These are phyloP conservation scores for Pleurotus eryngii DNA, from an alignment of 768 basidiomycete species.

Conservation along the genomic window DNA sequence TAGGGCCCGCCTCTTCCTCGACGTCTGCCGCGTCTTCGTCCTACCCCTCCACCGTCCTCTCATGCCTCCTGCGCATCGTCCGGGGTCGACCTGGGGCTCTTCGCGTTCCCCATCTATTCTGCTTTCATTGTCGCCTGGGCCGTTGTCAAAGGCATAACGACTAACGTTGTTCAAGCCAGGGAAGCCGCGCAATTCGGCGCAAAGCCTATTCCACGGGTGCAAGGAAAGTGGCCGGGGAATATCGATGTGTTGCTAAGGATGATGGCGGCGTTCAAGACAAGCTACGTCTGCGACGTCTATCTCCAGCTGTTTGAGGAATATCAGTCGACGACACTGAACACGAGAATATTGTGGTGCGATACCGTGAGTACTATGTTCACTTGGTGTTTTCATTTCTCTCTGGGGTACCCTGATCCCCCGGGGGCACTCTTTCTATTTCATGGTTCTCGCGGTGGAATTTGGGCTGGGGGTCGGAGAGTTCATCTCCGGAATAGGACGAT, in stretches of 20 bases:
- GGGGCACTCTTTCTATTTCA: no score
- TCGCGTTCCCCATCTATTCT: constrained; percentile 34
- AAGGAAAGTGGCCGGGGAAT: constrained; percentile 78
- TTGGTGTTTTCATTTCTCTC: not conserved
- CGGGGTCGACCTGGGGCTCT: constrained; percentile 29
- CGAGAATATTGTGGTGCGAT: constrained; percentile 66
- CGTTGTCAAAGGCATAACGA: constrained; percentile 29
- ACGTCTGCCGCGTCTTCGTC: constrained; percentile 38
- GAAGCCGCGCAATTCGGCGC: constrained; percentile 50
- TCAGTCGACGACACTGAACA: constrained; percentile 66
- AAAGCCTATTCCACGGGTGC: constrained; percentile 48
- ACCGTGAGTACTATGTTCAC: constrained; percentile 40
- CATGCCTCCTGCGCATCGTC: constrained; percentile 23
- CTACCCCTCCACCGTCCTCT: constrained; percentile 42
- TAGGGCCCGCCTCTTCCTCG: constrained; percentile 46
- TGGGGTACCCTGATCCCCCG: not conserved
- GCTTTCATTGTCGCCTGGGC: constrained; percentile 41
- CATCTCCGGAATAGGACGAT: no score
- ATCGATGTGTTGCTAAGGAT: constrained; percentile 62
- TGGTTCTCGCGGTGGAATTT: no score
- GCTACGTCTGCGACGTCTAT: constrained; percentile 63
- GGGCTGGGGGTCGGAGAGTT: no score
- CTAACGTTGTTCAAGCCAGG: constrained; percentile 31
- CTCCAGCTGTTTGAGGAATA: constrained; percentile 68
- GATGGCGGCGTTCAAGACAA: constrained; percentile 50